These are phyloP conservation scores for Kwoniella sp. DNA, from an alignment of 768 basidiomycete genomes.

Conservation along the genomic window DNA sequence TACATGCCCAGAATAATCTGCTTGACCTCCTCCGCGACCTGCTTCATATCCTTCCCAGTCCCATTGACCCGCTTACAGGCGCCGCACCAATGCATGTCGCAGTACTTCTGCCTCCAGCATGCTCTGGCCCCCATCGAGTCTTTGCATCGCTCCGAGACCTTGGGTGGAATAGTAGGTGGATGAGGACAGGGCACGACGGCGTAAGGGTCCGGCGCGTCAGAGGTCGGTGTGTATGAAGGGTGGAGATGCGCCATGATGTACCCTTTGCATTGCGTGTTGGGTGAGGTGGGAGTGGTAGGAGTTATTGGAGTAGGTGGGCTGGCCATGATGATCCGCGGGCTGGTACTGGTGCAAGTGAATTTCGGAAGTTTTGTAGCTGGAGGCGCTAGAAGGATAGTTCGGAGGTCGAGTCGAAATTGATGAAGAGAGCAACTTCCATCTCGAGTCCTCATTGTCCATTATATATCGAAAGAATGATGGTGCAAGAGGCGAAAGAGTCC, in stretches of 20 bases:
- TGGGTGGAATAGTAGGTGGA: background rate
- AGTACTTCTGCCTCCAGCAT: slow-evolving; percentile 14
- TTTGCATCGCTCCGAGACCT: slow-evolving; percentile 6
- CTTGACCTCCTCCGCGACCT: slow-evolving; percentile 1
- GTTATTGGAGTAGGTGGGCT: background rate
- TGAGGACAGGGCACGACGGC: slow-evolving; percentile 12
- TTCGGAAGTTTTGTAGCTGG: too few species aligned
- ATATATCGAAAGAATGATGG: too few species aligned
- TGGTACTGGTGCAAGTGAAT: background rate
- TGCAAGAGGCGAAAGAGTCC: too few species aligned
- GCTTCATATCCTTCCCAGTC: slow-evolving; percentile 5
- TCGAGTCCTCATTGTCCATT: background rate
- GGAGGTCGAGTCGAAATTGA: background rate
- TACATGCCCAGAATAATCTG: background rate
- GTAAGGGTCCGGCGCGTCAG: slow-evolving; percentile 4
- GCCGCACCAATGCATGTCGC: slow-evolving; percentile 21
- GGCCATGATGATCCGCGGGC: background rate
- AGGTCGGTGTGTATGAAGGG: background rate
- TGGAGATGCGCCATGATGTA: slow-evolving; percentile 15
- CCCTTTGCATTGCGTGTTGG: slow-evolving; percentile 8
- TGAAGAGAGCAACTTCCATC: background rate
- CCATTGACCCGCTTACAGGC: slow-evolving; percentile 12
- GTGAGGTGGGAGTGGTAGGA: slow-evolving; percentile 1
- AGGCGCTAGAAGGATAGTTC: background rate
- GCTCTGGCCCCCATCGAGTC: slow-evolving; percentile 2